Percentiles rank a stretch among this genome's conserved stretches.
Evolutionary conservation across 495 filamentous ascomycete species (phyloP).

Genomic region (Glarea lozoyensis): DNA sequence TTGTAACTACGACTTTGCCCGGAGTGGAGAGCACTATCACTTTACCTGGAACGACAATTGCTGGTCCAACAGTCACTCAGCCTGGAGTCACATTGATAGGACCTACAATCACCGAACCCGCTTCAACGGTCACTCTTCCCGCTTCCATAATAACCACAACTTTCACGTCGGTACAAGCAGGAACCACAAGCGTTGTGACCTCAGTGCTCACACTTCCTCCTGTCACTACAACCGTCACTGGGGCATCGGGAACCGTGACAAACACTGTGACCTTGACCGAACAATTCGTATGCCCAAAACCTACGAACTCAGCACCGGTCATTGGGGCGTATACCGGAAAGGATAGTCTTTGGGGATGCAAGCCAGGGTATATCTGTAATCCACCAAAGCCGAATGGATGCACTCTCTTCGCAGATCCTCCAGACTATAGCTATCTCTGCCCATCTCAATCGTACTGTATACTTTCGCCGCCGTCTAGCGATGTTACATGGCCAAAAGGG

Average conservation of each 20-base stretch:
- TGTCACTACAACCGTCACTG: background rate
- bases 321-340: constrained; percentile 14
- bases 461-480: constrained; percentile 31
- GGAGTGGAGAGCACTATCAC: background rate
- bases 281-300: constrained; percentile 19
- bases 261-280: constrained; percentile 3
- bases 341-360: constrained; percentile 47
- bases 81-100: background rate
- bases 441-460: constrained; percentile 45
- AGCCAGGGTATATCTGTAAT: constrained; percentile 52
- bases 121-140: background rate
- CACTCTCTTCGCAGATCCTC: constrained; percentile 44
- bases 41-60: background rate
- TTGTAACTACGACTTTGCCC: background rate
- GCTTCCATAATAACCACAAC: constrained; percentile 6
- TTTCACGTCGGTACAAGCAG: background rate
- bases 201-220: constrained; percentile 24
- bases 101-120: background rate
- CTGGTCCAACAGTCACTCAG: background rate
- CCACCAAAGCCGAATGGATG: constrained; percentile 38
- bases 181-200: constrained; percentile 16
- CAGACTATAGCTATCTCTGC: constrained; percentile 44
- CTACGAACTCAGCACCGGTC: constrained; percentile 14
- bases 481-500: constrained; percentile 22
- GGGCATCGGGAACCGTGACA: background rate